A percentile compares a stretch with the other conserved stretches of the same genome.
These are phyloP conservation scores for Arthrobotrys entomopaga DNA, from an alignment of 2,329 filamentous ascomycete species.

Conservation along the genomic window DNA sequence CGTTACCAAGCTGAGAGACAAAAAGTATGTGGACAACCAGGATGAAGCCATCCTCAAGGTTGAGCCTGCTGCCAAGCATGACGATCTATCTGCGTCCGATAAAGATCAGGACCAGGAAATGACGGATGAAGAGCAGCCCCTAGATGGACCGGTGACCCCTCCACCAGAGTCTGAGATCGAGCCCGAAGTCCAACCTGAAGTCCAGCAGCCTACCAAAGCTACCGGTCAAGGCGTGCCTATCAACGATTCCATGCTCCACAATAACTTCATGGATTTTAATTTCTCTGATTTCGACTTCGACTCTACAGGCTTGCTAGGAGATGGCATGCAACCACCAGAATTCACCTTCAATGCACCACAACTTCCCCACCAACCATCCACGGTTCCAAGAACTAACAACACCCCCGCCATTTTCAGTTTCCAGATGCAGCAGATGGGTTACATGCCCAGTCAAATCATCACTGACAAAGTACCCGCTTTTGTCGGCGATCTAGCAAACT, in stretches of 20 bases:
- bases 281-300: conserved; percentile 30
- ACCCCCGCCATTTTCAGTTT: conserved; percentile 31
- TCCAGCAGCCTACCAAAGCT: background rate
- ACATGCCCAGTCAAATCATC: conserved; percentile 26
- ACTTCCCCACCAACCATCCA: conserved; percentile 27
- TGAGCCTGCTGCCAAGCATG: conserved; percentile 58
- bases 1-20: conserved; percentile 48
- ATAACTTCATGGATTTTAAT: conserved; percentile 42
- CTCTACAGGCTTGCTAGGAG: background rate
- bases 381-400: conserved; percentile 27
- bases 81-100: conserved; percentile 32
- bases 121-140: conserved; percentile 37
- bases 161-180: conserved; percentile 41
- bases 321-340: conserved; percentile 20
- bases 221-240: background rate
- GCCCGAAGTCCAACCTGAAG: conserved; percentile 2
- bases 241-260: conserved; percentile 29
- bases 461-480: conserved; percentile 35
- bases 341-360: conserved; percentile 35
- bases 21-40: conserved; percentile 48
- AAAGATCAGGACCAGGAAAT: conserved; percentile 55
- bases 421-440: conserved; percentile 30
- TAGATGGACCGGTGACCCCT: conserved; percentile 36
- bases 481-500: conserved; percentile 13
- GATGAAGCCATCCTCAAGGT: conserved; percentile 62